Conservation (phyloP, 306 rosid species). For the Spatholobus suberectus region DNA sequence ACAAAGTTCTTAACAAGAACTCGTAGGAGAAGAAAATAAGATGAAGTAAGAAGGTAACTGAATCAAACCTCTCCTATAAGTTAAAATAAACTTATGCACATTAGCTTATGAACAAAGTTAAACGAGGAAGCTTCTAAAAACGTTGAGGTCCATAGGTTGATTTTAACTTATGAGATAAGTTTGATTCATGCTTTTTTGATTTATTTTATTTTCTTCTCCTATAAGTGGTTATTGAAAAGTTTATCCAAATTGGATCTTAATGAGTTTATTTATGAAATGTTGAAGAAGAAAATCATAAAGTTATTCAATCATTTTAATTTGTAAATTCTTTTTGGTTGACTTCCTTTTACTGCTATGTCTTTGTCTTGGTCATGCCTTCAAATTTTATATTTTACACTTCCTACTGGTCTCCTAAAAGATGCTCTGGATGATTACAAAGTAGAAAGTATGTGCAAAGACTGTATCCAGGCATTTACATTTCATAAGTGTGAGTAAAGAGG, state of each 20-base stretch:
- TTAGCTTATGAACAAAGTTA: neutral
- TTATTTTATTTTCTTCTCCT: neutral
- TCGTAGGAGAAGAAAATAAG: neutral
- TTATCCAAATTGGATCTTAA: neutral
- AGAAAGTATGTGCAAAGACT: neutral
- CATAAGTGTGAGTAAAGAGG: slow-evolving; percentile 6
- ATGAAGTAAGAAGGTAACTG: neutral
- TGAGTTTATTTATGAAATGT: neutral
- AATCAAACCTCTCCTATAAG: neutral
- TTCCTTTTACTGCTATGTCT: neutral
- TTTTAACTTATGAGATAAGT: neutral
- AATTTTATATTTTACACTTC: slow-evolving; percentile 24
- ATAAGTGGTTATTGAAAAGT: neutral
- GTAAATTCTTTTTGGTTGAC: neutral
- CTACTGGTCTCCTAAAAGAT: slow-evolving; percentile 31
- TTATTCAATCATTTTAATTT: slow-evolving; percentile 8
- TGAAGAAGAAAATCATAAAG: slow-evolving; percentile 17
- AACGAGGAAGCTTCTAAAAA: neutral
- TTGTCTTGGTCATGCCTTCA: slow-evolving; percentile 26
- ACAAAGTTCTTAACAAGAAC: neutral
- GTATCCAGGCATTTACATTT: slow-evolving; percentile 1
- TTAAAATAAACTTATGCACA: neutral
- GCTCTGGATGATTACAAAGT: slow-evolving; percentile 1
- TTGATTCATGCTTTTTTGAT: neutral
- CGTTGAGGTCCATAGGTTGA: neutral